Percentiles rank a stretch among this genome's conserved stretches.
Conservation (phyloP, 2,329 filamentous ascomycete species). For the Botrytis paeoniae region DNA sequence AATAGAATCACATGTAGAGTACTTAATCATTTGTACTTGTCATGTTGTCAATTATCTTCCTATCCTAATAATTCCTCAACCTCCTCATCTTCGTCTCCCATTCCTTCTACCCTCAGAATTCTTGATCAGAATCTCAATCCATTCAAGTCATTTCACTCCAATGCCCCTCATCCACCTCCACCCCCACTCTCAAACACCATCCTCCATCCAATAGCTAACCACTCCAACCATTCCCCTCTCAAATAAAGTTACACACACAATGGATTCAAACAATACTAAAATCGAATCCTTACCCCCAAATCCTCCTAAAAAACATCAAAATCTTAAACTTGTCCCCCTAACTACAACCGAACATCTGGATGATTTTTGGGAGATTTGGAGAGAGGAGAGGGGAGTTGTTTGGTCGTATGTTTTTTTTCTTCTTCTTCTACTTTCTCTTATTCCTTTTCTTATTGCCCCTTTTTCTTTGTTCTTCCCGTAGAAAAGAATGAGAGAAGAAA, state of each 20-base stretch:
- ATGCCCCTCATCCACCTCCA: not conserved
- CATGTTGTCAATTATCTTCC: not conserved
- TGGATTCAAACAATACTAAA: not conserved
- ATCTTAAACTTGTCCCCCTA: constrained; percentile 25
- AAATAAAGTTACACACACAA: not conserved
- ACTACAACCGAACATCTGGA: constrained; percentile 25
- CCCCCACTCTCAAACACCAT: not conserved
- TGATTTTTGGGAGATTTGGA: constrained; percentile 30
- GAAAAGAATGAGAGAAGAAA: not conserved
- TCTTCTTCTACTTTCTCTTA: not conserved
- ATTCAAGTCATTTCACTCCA: not conserved
- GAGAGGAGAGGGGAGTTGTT: constrained; percentile 17
- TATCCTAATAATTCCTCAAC: not conserved
- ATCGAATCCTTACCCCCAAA: not conserved
- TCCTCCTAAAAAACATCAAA: constrained; percentile 5
- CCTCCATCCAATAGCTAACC: not conserved
- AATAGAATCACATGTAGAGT: not conserved
- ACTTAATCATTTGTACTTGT: not conserved
- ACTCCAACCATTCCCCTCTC: not conserved
- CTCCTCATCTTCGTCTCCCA: not conserved
- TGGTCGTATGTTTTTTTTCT: constrained; percentile 26
- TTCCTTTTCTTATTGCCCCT: not conserved
- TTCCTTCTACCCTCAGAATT: not conserved
- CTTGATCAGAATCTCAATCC: not conserved
- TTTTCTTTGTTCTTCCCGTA: not conserved